Conservation (phyloP, 208 protist genomes). For the Endotrypanum monterogeii region DNA sequence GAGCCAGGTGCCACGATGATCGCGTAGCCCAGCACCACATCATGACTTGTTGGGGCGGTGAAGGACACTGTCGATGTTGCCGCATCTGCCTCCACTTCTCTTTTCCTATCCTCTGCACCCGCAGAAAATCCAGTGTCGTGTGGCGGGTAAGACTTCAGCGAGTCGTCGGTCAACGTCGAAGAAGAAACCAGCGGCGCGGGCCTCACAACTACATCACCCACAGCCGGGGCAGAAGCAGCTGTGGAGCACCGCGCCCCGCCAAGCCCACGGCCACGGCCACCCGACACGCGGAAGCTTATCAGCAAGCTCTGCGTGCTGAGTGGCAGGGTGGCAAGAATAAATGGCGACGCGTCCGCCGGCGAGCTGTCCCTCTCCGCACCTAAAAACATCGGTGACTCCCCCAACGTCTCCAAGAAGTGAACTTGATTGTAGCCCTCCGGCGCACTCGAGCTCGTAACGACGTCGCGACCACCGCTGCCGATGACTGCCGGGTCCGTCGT, state of each 20-base stretch:
- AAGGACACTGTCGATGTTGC: not conserved
- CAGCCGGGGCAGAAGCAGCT: not conserved
- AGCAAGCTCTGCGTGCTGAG: constrained; percentile 39
- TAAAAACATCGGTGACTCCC: not conserved
- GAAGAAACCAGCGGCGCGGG: not conserved
- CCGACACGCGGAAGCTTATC: constrained; percentile 47
- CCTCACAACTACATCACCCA: not conserved
- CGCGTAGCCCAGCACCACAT: constrained; percentile 54
- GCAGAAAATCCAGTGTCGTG: too few species aligned
- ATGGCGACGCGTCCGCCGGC: constrained; percentile 8
- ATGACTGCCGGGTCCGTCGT: not conserved
- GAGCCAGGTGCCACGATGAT: constrained; percentile 54
- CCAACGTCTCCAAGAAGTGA: constrained; percentile 13
- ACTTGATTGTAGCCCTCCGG: constrained; percentile 13
- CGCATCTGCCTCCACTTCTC: not conserved
- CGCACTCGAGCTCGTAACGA: not conserved
- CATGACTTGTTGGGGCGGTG: constrained; percentile 4
- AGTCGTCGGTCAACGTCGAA: not conserved
- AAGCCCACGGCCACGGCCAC: not conserved
- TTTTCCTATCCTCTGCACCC: not conserved
- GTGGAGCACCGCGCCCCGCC: not conserved
- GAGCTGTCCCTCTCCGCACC: not conserved
- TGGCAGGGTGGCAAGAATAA: constrained; percentile 31
- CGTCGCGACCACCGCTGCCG: not conserved
- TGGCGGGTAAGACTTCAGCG: not conserved